Evolutionary conservation across 164 flowering plant genomes (phyloP).

Genomic region (Tetrastigma voinierianum): DNA sequence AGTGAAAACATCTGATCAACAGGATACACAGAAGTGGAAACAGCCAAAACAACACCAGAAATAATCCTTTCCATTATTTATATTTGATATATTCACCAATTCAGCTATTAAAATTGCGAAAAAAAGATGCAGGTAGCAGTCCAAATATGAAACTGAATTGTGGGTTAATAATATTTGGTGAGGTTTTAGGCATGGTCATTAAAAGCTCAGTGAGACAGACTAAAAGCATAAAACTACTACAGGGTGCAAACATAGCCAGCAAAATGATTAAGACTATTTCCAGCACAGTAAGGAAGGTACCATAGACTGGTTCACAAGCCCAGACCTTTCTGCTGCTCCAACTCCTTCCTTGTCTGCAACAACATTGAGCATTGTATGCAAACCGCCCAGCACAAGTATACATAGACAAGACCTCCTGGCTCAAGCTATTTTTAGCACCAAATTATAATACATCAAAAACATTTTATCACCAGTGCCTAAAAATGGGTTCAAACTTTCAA

Average conservation of each 20-base stretch:
- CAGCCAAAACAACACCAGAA: too few relatives aligned
- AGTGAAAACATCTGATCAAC: too few relatives aligned
- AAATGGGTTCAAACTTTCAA: background rate
- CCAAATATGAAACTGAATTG: too few relatives aligned
- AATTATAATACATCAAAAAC: background rate
- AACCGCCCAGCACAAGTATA: slow-evolving; percentile 95
- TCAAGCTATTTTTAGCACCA: slow-evolving; percentile 68
- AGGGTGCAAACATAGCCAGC: background rate
- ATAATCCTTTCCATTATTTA: too few relatives aligned
- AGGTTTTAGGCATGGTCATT: background rate
- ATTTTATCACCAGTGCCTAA: background rate
- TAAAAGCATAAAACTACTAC: background rate
- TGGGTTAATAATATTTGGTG: too few relatives aligned
- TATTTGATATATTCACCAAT: too few relatives aligned
- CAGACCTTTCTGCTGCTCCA: slow-evolving; percentile 94
- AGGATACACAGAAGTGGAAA: too few relatives aligned
- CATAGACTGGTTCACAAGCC: slow-evolving; percentile 82
- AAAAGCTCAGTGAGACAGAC: background rate
- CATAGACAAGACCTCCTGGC: slow-evolving; percentile 94
- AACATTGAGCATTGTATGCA: slow-evolving; percentile 89
- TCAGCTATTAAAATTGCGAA: too few relatives aligned
- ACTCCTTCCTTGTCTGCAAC: slow-evolving; percentile 95
- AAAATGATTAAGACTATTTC: background rate
- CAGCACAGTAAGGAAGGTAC: slow-evolving; percentile 32
- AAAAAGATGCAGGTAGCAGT: too few relatives aligned